Percentiles rank a stretch among this genome's conserved stretches.
phyloP scores from a whole-genome alignment of 805 yeast genomes.

The Candida boidinii region DNA sequence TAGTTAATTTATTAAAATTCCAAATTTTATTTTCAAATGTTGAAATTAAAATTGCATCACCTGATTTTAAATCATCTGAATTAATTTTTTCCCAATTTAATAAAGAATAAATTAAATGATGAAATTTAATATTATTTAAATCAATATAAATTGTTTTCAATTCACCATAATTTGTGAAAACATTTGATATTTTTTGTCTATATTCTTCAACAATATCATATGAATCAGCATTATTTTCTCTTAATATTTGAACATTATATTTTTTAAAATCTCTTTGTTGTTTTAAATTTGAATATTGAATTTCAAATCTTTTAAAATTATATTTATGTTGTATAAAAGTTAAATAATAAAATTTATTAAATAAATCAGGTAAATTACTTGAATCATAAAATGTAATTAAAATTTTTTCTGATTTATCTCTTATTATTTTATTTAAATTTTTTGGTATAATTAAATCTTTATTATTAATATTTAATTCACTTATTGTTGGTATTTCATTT shows the following conservation, averaged over 20 bases:
- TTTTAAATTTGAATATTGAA: slow-evolving; percentile 28
- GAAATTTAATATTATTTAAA: slow-evolving; percentile 21
- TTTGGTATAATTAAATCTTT: slow-evolving; percentile 29
- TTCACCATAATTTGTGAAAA: slow-evolving; percentile 23
- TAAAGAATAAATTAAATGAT: slow-evolving; percentile 9
- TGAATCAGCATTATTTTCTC: slow-evolving; percentile 32
- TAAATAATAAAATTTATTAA: slow-evolving; percentile 16
- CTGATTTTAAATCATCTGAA: slow-evolving; percentile 28
- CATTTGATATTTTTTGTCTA: slow-evolving; percentile 43
- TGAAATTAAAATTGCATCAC: slow-evolving; percentile 49
- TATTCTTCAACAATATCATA: slow-evolving; percentile 36
- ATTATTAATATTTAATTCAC: slow-evolving; percentile 37
- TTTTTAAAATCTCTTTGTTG: slow-evolving; percentile 27
- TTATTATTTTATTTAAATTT: slow-evolving; percentile 10
- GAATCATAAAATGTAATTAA: slow-evolving; percentile 41
- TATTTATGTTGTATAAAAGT: slow-evolving; percentile 40
- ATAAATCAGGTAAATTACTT: slow-evolving; percentile 18
- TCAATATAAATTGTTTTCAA: slow-evolving; percentile 43
- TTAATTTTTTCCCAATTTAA: slow-evolving; percentile 29
- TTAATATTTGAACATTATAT: slow-evolving; percentile 33
- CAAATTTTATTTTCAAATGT: slow-evolving; percentile 21
- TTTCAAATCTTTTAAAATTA: slow-evolving; percentile 26
- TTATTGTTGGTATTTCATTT: slow-evolving; percentile 42
- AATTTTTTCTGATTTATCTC: slow-evolving; percentile 33
- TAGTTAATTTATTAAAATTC: slow-evolving; percentile 10